Percentiles rank a stretch among this genome's conserved stretches.
These are phyloP conservation scores for Lenzites betulinus DNA, from an alignment of 768 basidiomycete species.

Conservation along the genomic window DNA sequence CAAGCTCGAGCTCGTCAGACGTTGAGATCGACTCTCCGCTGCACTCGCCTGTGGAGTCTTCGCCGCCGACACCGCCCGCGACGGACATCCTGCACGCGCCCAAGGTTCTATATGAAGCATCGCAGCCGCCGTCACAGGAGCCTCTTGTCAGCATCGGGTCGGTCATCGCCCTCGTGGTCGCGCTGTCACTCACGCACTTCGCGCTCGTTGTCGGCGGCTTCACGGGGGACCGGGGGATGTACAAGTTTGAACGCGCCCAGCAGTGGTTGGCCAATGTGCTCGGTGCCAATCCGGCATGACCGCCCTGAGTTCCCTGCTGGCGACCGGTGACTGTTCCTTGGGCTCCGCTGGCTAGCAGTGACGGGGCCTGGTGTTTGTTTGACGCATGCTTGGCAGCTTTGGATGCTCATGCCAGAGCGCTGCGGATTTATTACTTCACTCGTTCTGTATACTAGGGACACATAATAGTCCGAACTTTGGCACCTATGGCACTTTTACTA, in stretches of 20 bases:
- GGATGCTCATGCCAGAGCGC: no score
- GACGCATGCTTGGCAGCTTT: no score
- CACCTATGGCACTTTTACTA: no score
- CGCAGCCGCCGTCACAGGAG: constrained; percentile 7
- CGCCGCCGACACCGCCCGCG: constrained; percentile 2
- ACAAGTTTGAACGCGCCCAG: constrained; percentile 24
- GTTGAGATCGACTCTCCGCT: constrained; percentile 10
- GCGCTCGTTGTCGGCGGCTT: constrained; percentile 34
- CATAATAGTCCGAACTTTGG: no score
- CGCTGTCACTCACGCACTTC: constrained; percentile 33
- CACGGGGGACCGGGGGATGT: constrained; percentile 27
- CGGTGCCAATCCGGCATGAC: constrained; percentile 12
- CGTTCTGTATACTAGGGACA: no score
- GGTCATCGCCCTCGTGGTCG: constrained; percentile 34
- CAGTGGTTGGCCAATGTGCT: constrained; percentile 21
- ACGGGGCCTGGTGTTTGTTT: no score
- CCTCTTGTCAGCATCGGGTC: constrained; percentile 15
- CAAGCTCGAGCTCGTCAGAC: constrained; percentile 2
- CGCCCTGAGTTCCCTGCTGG: not conserved
- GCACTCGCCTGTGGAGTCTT: constrained; percentile 13
- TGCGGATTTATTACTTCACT: no score
- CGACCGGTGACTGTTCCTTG: no score
- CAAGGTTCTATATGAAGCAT: constrained; percentile 17
- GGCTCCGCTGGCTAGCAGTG: no score
- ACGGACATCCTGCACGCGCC: constrained; percentile 12